phyloP scores from a whole-genome alignment of 331 rosid species.

The Cucumis variabilis region DNA sequence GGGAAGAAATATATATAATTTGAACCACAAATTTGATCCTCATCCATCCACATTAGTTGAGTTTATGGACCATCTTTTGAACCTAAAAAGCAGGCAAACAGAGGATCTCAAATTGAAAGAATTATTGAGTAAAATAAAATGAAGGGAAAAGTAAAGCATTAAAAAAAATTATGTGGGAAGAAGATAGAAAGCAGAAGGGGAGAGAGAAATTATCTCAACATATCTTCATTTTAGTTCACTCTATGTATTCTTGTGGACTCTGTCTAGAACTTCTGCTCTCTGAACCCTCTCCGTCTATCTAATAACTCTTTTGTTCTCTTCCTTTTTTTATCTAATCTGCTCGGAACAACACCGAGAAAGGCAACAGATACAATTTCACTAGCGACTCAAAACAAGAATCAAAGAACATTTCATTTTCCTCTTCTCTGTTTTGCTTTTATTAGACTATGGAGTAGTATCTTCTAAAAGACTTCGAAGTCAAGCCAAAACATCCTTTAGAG shows the following conservation, averaged over 20 bases:
- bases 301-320: background rate
- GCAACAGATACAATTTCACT: background rate
- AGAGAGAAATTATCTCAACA: too few relatives aligned
- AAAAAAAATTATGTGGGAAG: too few relatives aligned
- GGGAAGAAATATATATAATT: too few relatives aligned
- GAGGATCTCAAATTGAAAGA: too few relatives aligned
- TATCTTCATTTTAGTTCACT: background rate
- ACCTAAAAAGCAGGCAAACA: too few relatives aligned
- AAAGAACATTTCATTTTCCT: background rate
- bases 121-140: too few relatives aligned
- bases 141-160: too few relatives aligned
- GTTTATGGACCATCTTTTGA: too few relatives aligned
- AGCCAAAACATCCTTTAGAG: constrained; percentile 21
- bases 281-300: background rate
- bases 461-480: constrained; percentile 27
- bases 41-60: too few relatives aligned
- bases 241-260: background rate
- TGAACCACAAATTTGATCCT: too few relatives aligned
- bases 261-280: background rate
- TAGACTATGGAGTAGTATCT: constrained; percentile 2
- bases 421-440: background rate
- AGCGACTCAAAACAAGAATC: background rate
- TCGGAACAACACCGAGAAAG: background rate
- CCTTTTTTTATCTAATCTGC: background rate
- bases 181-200: too few relatives aligned